Percentiles rank a stretch among this genome's conserved stretches.
Evolutionary conservation across 768 basidiomycete species (phyloP).

Genomic region (Kwoniella dendrophila): DNA sequence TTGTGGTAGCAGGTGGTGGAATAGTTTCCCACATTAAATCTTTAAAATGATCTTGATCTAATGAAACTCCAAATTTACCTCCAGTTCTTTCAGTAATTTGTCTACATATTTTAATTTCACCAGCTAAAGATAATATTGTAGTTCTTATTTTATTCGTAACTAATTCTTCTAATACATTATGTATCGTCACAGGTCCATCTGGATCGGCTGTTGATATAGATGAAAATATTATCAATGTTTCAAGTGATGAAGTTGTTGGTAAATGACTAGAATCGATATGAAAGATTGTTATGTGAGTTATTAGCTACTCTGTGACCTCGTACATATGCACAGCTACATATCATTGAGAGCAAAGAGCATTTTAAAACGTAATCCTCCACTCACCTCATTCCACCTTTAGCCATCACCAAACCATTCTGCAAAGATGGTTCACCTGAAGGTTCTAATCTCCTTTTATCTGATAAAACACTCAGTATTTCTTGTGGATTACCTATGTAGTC

Average conservation of each 20-base stretch:
- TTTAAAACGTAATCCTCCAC: conserved; percentile 20
- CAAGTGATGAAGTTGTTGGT: conserved; percentile 95
- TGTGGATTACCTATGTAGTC: conserved; percentile 78
- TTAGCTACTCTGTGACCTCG: not conserved
- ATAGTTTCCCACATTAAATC: conserved; percentile 94
- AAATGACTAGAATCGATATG: conserved; percentile 70
- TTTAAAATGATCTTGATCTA: conserved; percentile 96
- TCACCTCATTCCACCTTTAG: conserved; percentile 87
- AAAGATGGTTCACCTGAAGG: conserved; percentile 91
- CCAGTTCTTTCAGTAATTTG: conserved; percentile 89
- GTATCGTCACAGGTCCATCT: conserved; percentile 71
- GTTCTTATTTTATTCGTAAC: conserved; percentile 82
- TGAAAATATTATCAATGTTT: conserved; percentile 90
- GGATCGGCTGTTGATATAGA: conserved; percentile 96
- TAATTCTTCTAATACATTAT: conserved; percentile 86
- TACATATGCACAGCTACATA: too few relatives aligned
- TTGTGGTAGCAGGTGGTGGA: conserved; percentile 75
- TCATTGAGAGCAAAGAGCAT: not conserved
- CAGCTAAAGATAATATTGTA: conserved; percentile 89
- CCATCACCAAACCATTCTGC: conserved; percentile 98
- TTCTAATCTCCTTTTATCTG: conserved; percentile 83
- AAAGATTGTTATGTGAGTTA: not conserved
- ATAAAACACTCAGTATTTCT: conserved; percentile 83
- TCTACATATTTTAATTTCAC: conserved; percentile 97
- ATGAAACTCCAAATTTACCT: conserved; percentile 88